Percentiles rank a stretch among this genome's conserved stretches.
These are phyloP conservation scores for Linnemannia zychae DNA, from an alignment of 192 early-diverging fungal genomes.

Conservation along the genomic window DNA sequence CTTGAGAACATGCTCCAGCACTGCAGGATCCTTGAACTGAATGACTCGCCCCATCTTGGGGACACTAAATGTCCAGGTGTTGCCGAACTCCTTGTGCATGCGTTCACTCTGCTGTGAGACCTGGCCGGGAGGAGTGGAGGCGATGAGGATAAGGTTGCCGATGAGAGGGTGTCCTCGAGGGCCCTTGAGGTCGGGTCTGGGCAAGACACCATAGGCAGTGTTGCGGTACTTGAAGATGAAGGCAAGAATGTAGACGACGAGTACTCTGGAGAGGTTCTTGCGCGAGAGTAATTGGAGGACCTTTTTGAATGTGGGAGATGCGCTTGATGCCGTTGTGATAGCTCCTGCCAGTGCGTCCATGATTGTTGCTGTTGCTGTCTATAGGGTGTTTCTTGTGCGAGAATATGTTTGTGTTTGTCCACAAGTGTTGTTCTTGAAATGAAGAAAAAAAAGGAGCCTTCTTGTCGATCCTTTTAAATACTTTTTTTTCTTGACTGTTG, in stretches of 20 bases:
- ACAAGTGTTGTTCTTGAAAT: background rate
- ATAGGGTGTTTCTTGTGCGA: background rate
- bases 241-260: slow-evolving; percentile 32
- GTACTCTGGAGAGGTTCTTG: slow-evolving; percentile 18
- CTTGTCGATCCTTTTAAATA: background rate
- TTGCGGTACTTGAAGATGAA: slow-evolving; percentile 44
- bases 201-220: slow-evolving; percentile 28
- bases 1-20: slow-evolving; percentile 54
- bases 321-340: slow-evolving; percentile 10
- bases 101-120: slow-evolving; percentile 22
- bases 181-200: slow-evolving; percentile 39
- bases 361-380: background rate
- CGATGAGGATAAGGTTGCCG: slow-evolving; percentile 46
- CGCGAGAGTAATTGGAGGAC: slow-evolving; percentile 22
- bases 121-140: slow-evolving; percentile 7
- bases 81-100: slow-evolving; percentile 17
- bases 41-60: slow-evolving; percentile 38
- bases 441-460: background rate
- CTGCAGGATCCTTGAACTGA: slow-evolving; percentile 29
- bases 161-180: slow-evolving; percentile 47
- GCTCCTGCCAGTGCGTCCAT: slow-evolving; percentile 25
- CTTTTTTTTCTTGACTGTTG: background rate
- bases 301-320: slow-evolving; percentile 19
- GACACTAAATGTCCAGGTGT: slow-evolving; percentile 25
- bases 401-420: background rate